phyloP scores from a whole-genome alignment of 495 filamentous ascomycete genomes.

The Cryomyces minteri region DNA sequence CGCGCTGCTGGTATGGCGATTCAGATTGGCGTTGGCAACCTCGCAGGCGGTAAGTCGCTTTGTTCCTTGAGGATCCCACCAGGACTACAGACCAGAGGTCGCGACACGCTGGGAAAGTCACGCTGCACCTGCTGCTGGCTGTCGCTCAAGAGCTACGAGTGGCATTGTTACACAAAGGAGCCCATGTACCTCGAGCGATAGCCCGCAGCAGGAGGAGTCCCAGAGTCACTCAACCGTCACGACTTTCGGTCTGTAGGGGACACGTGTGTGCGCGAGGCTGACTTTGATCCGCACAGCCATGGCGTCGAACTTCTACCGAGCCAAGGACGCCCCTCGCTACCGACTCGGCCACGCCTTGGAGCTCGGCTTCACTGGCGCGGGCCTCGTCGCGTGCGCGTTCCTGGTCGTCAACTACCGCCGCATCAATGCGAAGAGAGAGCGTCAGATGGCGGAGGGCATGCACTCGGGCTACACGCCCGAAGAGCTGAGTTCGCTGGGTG shows the following conservation, averaged over 20 bases:
- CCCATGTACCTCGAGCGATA: too few species aligned
- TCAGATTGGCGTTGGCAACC: constrained; percentile 55
- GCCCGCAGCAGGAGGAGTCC: background rate
- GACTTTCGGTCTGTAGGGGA: background rate
- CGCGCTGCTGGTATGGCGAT: constrained; percentile 55
- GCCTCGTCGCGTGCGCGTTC: constrained; percentile 36
- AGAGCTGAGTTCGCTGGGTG: constrained; percentile 41
- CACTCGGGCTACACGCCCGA: constrained; percentile 26
- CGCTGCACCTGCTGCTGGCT: too few species aligned
- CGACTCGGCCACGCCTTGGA: constrained; percentile 51
- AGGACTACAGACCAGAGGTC: too few species aligned
- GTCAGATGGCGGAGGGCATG: background rate
- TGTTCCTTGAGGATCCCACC: too few species aligned
- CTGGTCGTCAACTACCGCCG: constrained; percentile 35
- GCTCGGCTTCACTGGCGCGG: constrained; percentile 43
- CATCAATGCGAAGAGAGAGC: constrained; percentile 30
- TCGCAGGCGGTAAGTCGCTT: constrained; percentile 37
- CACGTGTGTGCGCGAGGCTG: too few species aligned
- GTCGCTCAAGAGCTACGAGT: too few species aligned
- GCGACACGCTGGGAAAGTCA: too few species aligned
- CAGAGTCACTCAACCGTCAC: background rate
- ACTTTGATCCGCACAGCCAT: too few species aligned
- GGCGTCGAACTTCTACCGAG: constrained; percentile 61
- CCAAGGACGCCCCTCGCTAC: constrained; percentile 42
- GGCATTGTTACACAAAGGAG: too few species aligned